Base-by-base conservation (phyloP, 2,329 filamentous ascomycete species). In the Cadophora sp. region DNA sequence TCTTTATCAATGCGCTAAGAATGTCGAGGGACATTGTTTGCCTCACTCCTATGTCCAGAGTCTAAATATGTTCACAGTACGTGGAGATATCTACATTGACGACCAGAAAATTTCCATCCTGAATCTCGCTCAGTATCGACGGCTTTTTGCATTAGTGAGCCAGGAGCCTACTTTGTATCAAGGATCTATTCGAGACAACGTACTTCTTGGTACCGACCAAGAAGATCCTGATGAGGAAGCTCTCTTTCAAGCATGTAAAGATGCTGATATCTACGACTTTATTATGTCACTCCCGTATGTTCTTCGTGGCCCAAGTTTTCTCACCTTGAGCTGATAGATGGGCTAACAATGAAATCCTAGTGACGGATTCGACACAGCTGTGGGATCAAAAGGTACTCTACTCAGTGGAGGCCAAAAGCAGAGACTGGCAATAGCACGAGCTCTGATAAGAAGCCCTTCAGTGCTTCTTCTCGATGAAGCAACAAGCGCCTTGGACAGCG, bases 361-460 rank as follows among this genome's bases (percentile, higher is more conserved):
- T 24, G 92, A 97, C 1, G 93, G 92, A 19, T 93, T 97, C 81
- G 87, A 90, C 76, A 97, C 94, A 0, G 77, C 93, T 1, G 93
- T 97, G 31, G 95, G 95, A 27, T 92, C 86, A 79, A 97, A 97
- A 81, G 95, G 94, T 60, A 85, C 88, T 11, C 86, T 97, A 76
- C 82, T 97, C 11, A 94, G 91, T 2, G 95, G 95, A 62, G 95
- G 95, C 0, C 95, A 97, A 80, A 97, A 97, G 77, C 95, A 98
- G 79, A 91, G 95, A 68, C 90, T 97, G 50, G 94, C 74, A 62
- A 97, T 98, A 77, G 94, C 95, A 2, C 89, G 95, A 6, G 95
- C 95, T 0, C 83, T 97, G 19, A 89, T 97, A 53, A 90, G 94
- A 22, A 87, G 97, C 74, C 94, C 95, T 5, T 93, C 92, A 79